Evolutionary conservation across 2,329 filamentous ascomycete species (phyloP), one percentile per base, ranked within the genome.

Genomic region (Trichoderma semiorbis): DNA sequence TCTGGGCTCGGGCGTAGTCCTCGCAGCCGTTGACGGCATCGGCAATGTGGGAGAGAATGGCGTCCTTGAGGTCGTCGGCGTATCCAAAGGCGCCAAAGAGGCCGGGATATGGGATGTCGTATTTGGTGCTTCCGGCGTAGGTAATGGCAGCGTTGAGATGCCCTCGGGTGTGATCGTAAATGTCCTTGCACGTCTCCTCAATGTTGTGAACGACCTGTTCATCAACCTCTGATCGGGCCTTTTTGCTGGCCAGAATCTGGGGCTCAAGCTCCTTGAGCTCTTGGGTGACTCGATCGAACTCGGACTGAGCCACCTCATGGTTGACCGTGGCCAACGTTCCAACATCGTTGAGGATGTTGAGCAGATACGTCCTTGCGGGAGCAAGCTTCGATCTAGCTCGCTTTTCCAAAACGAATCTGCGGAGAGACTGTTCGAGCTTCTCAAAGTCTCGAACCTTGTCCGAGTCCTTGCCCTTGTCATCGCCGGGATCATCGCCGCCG

Each of bases 371-470:
- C 82, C 94, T 95, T 7, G 96, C 96, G 6, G 96, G 96, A 1
- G 96, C 95, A 72, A 99, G 88, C 84, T 99, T 99, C 10, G 96
- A 98, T 34, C 94, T 90, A 62, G 96, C 94, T 70, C 96, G 90
- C 85, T 98, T 98, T 80, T 99, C 96, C 30, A 99, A 86, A 8
- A 99, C 96, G 76, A 99, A 99, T 58, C 95, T 90, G 72, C 96
- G 89, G 47, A 99, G 82, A 4, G 96, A 96, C 75, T 93, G 90
- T 81, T 99, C 96, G 6, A 99, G 86, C 68, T 92, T 91, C 78
- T 95, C 92, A 79, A 99, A 99, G 77, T 98, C 95, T 72, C 91
- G 89, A 12, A 95, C 86, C 81, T 97, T 97, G 78, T 97, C 93
- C 78, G 92, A 92, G 70, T 94, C 93, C 79, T 97, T 97, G 71